Percentiles rank a stretch among this genome's conserved stretches.
phyloP scores from a whole-genome alignment of 495 filamentous ascomycete species.

The Podospora didyma region DNA sequence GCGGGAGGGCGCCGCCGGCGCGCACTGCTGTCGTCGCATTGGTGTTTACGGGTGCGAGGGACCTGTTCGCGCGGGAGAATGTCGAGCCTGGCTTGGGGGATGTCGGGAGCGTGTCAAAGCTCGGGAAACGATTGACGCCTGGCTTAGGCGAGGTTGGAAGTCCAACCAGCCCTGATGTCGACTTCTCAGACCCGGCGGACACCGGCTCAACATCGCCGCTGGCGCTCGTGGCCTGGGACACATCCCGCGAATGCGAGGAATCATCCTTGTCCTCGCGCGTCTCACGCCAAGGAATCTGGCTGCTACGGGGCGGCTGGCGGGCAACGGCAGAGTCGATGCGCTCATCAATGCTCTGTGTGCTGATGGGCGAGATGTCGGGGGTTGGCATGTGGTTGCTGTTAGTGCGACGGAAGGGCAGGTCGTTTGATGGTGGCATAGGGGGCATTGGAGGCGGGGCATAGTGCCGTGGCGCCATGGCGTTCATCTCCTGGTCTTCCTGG shows the following conservation, averaged over 20 bases:
- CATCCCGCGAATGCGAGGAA: conserved; percentile 30
- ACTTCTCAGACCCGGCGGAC: conserved; percentile 39
- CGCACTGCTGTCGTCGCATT: conserved; percentile 34
- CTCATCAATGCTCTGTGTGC: conserved; percentile 45
- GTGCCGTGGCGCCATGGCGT: conserved; percentile 45
- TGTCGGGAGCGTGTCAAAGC: conserved; percentile 37
- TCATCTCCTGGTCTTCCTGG: conserved; percentile 46
- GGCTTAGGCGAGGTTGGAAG: conserved; percentile 45
- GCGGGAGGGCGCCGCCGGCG: conserved; percentile 51
- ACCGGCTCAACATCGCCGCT: conserved; percentile 29
- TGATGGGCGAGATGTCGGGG: conserved; percentile 46
- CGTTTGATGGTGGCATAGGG: conserved; percentile 37
- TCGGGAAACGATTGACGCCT: conserved; percentile 43
- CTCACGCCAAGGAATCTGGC: conserved; percentile 6
- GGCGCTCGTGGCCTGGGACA: conserved; percentile 24
- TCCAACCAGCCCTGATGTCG: conserved; percentile 39
- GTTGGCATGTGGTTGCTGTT: conserved; percentile 34
- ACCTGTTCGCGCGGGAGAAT: conserved; percentile 32
- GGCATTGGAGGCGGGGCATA: conserved; percentile 45
- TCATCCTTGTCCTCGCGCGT: conserved; percentile 3
- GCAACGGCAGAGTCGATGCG: conserved; percentile 36
- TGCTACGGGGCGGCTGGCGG: conserved; percentile 11
- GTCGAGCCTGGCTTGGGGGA: conserved; percentile 38
- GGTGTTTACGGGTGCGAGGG: conserved; percentile 4
- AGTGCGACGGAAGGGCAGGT: conserved; percentile 36